Base-by-base conservation (phyloP, 345 rosid species). In the Gossypium sturtianum region DNA sequence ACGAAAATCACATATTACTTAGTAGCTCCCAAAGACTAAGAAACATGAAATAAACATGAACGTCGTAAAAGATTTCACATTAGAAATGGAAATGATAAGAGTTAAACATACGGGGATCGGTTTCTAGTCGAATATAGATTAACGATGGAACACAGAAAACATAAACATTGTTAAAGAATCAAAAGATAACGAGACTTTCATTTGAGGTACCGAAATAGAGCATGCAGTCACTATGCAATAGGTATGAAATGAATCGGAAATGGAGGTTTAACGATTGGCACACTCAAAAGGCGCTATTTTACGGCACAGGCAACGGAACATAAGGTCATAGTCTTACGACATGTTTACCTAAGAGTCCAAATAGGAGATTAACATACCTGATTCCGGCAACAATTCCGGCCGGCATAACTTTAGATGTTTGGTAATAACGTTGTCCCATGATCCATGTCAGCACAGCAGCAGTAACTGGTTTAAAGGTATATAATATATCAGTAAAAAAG, bases 401-500 rank as follows among this genome's bases (percentile, higher is more conserved):
- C 15, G 99, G 99, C 98, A 95, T 93, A 70, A 95, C 81, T 86
- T 95, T 93, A 20, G 91, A 86, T 47, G 99, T 93, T 45, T 89
- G 86, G 71, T 89, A 60, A 77, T 91, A 95, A 54, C 97, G 97
- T 48, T 89, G 96, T 57, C 93, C 97, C 99, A 95, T 95, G 70
- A 89, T 83, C 45, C 89, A 84, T 71, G 97, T 89, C 79, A 95
- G 87, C 9, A 62, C 74, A 0, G 88, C 94, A 12, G 99, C 89
- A 58, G 85, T 86, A 44, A 87, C 97, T 95, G 86, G 76, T 74
- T 29, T 17, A 44, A 75, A 66, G 12, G 61, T 64, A 72, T 6
- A 69, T 59, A 20, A 59, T 43, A 20, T 74, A 56, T 78, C 61
- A 75, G 78, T 17, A 66, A 19, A 60, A 34, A 47, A 66, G 2